Percentiles rank a stretch among this genome's conserved stretches.
Evolutionary conservation across 2,329 filamentous ascomycete species (phyloP).

Genomic region (Colletotrichum navitas): DNA sequence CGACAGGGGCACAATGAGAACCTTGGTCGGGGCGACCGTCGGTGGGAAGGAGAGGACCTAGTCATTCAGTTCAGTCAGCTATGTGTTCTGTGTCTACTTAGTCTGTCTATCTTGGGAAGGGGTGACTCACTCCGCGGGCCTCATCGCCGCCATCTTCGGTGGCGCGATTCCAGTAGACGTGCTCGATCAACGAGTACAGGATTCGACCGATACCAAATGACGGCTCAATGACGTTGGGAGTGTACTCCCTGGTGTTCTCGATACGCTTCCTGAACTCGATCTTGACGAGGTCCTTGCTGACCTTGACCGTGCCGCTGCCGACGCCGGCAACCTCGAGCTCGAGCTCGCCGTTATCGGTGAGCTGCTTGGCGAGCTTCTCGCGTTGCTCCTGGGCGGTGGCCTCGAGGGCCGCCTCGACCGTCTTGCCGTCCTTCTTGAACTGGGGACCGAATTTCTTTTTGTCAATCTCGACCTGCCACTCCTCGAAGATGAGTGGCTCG

Average conservation of each 20-base stretch:
- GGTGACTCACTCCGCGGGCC: slow-evolving; percentile 80
- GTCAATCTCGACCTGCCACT: slow-evolving; percentile 89
- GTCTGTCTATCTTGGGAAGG: not conserved
- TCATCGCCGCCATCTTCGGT: slow-evolving; percentile 78
- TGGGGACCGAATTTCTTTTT: slow-evolving; percentile 96
- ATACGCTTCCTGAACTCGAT: slow-evolving; percentile 87
- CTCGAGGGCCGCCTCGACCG: slow-evolving; percentile 83
- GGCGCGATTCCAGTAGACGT: slow-evolving; percentile 90
- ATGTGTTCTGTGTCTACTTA: slow-evolving; percentile 42
- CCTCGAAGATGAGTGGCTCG: slow-evolving; percentile 83
- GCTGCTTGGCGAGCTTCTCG: slow-evolving; percentile 81
- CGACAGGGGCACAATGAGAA: slow-evolving; percentile 90
- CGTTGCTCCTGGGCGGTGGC: slow-evolving; percentile 83
- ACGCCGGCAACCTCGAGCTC: slow-evolving; percentile 78
- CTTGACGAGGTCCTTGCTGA: slow-evolving; percentile 82
- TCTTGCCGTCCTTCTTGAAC: slow-evolving; percentile 95
- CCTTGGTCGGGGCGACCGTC: slow-evolving; percentile 91
- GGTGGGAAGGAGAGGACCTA: slow-evolving; percentile 67
- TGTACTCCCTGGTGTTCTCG: slow-evolving; percentile 90
- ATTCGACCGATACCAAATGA: slow-evolving; percentile 98
- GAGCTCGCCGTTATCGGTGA: slow-evolving; percentile 81
- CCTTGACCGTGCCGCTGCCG: slow-evolving; percentile 79
- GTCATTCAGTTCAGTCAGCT: not conserved
- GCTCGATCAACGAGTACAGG: slow-evolving; percentile 92
- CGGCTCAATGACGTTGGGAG: slow-evolving; percentile 95